These are phyloP conservation scores for Bromus sterilis DNA, from an alignment of 176 grass and related monocot genomes.

Conservation along the genomic window DNA sequence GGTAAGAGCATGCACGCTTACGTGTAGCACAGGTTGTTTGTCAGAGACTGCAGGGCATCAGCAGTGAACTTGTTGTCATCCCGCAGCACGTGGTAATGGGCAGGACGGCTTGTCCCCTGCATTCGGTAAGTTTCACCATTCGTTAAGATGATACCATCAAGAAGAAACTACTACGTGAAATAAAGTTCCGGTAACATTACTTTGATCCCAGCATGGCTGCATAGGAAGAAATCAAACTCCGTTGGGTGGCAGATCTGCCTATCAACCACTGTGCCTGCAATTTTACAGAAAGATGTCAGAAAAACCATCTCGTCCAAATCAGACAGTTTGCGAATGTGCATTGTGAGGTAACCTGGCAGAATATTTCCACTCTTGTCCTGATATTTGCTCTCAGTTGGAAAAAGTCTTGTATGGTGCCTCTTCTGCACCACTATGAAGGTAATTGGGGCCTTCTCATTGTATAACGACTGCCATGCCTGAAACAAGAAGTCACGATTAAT, in stretches of 20 bases:
- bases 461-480: conserved; percentile 64
- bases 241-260: conserved; percentile 68
- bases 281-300: conserved; percentile 1
- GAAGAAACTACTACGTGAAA: background rate
- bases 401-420: conserved; percentile 73
- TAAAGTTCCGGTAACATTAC: conserved; percentile 17
- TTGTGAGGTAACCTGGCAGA: conserved; percentile 36
- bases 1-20: conserved; percentile 15
- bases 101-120: conserved; percentile 62
- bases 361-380: conserved; percentile 41
- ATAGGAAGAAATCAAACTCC: conserved; percentile 79
- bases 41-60: conserved; percentile 55
- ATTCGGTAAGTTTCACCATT: background rate
- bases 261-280: conserved; percentile 74
- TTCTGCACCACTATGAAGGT: conserved; percentile 95
- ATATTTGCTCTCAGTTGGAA: conserved; percentile 27
- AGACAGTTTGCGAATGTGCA: background rate
- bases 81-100: conserved; percentile 72
- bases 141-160: background rate
- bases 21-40: conserved; percentile 77
- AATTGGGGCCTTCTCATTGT: conserved; percentile 36
- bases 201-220: conserved; percentile 71
- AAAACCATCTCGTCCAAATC: background rate
- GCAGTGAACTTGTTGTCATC: conserved; percentile 73
- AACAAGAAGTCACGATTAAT: background rate